phyloP scores from a whole-genome alignment of 257 asterid genomes.

The Plantago elongata region DNA sequence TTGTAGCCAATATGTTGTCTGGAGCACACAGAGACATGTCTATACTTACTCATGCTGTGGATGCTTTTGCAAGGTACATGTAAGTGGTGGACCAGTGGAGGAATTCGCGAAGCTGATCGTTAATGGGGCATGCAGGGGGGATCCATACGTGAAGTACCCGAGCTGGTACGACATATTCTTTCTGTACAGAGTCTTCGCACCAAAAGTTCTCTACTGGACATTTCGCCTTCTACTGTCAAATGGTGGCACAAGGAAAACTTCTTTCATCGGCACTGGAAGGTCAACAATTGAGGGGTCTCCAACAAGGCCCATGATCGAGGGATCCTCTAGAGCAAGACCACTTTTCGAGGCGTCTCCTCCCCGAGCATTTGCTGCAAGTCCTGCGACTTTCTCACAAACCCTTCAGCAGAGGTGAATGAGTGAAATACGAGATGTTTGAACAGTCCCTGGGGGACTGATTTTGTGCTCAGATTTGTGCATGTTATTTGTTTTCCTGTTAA shows the following conservation, averaged over 20 bases:
- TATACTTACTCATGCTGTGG: not conserved
- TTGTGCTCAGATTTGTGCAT: not conserved
- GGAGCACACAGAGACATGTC: no score
- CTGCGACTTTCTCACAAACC: slow-evolving; percentile 24
- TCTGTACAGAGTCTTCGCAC: slow-evolving; percentile 71
- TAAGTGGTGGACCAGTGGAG: slow-evolving; percentile 64
- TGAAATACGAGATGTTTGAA: not conserved
- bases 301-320: slow-evolving; percentile 24
- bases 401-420: slow-evolving; percentile 37
- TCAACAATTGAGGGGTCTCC: slow-evolving; percentile 47
- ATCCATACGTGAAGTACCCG: slow-evolving; percentile 72
- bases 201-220: slow-evolving; percentile 74
- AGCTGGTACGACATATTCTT: slow-evolving; percentile 84
- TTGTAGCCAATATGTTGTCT: no score
- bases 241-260: slow-evolving; percentile 49
- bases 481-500: slow-evolving; percentile 1
- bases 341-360: slow-evolving; percentile 29
- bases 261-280: slow-evolving; percentile 72
- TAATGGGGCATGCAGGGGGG: slow-evolving; percentile 72
- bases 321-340: slow-evolving; percentile 24
- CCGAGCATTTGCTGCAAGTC: slow-evolving; percentile 25
- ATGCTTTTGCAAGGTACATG: slow-evolving; percentile 43
- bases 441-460: not conserved
- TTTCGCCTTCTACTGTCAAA: slow-evolving; percentile 49
- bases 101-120: slow-evolving; percentile 81